Conservation (phyloP, 805 yeast species). For the Teunomyces atbi region DNA sequence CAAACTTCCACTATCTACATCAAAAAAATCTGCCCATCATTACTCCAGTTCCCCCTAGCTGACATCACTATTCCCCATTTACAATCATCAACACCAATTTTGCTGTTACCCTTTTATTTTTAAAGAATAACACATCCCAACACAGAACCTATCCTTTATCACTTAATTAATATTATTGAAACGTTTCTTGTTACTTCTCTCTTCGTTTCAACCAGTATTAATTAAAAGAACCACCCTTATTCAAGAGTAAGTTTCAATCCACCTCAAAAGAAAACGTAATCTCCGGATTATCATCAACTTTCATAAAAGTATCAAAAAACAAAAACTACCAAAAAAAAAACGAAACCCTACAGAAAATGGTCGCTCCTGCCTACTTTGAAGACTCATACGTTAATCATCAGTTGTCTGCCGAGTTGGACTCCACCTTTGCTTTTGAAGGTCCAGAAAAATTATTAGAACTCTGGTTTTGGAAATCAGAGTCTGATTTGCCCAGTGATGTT, state of each 20-base stretch:
- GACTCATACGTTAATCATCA: slow-evolving; percentile 72
- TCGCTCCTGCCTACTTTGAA: slow-evolving; percentile 41
- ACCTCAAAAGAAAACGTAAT: slow-evolving; percentile 17
- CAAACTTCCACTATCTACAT: neutral
- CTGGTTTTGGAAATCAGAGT: slow-evolving; percentile 68
- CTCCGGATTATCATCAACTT: neutral
- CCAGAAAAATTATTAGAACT: slow-evolving; percentile 92
- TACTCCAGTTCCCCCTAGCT: slow-evolving; percentile 12
- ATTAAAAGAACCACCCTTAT: slow-evolving; percentile 14
- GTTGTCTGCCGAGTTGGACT: slow-evolving; percentile 74
- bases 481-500: slow-evolving; percentile 36
- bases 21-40: slow-evolving; percentile 13
- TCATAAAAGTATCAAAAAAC: neutral
- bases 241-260: slow-evolving; percentile 44
- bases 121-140: neutral
- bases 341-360: slow-evolving; percentile 26
- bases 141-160: neutral
- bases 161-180: slow-evolving; percentile 20
- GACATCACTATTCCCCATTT: slow-evolving; percentile 10
- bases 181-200: slow-evolving; percentile 52
- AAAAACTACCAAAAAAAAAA: slow-evolving; percentile 6
- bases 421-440: slow-evolving; percentile 93
- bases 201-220: slow-evolving; percentile 35
- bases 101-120: neutral
- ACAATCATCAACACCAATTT: slow-evolving; percentile 5